Evolutionary conservation across 495 filamentous ascomycete genomes (phyloP).

Genomic region (Staphylotrichum tortipilum): DNA sequence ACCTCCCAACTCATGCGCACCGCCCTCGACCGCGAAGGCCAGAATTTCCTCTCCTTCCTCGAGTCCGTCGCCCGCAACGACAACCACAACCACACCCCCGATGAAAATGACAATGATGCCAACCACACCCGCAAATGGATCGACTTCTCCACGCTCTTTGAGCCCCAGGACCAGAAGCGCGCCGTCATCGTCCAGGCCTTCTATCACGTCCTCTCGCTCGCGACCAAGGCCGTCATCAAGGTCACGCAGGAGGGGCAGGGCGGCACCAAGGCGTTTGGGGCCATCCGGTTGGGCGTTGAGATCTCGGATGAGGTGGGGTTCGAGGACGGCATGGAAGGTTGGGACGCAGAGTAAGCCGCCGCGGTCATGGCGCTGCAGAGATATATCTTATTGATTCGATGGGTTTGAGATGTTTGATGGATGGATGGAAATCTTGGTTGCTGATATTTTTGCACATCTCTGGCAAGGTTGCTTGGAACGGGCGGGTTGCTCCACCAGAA

Average conservation of each 20-base stretch:
- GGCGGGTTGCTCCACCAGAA: not conserved
- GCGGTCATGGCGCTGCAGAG: not conserved
- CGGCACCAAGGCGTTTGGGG: constrained; percentile 26
- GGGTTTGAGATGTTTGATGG: not conserved
- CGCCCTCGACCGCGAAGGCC: constrained; percentile 30
- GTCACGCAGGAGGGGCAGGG: constrained; percentile 43
- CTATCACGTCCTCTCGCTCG: constrained; percentile 62
- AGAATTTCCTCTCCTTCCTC: constrained; percentile 49
- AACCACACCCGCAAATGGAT: constrained; percentile 28
- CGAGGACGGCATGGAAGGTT: not conserved
- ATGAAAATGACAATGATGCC: constrained; percentile 22
- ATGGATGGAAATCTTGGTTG: not conserved
- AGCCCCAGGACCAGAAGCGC: constrained; percentile 42
- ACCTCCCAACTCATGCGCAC: constrained; percentile 18
- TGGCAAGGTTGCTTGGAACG: not conserved
- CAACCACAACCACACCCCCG: constrained; percentile 26
- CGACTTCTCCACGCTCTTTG: constrained; percentile 52
- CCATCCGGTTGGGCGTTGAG: constrained; percentile 29
- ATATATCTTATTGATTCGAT: not conserved
- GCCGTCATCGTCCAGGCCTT: constrained; percentile 64
- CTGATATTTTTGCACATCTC: not conserved
- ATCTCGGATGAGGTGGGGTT: constrained; percentile 1
- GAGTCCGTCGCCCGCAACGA: constrained; percentile 28
- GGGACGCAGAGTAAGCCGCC: not conserved
- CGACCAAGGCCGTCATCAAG: constrained; percentile 51